Base-by-base conservation (phyloP, 306 rosid species). In the Cyamopsis tetragonoloba region DNA sequence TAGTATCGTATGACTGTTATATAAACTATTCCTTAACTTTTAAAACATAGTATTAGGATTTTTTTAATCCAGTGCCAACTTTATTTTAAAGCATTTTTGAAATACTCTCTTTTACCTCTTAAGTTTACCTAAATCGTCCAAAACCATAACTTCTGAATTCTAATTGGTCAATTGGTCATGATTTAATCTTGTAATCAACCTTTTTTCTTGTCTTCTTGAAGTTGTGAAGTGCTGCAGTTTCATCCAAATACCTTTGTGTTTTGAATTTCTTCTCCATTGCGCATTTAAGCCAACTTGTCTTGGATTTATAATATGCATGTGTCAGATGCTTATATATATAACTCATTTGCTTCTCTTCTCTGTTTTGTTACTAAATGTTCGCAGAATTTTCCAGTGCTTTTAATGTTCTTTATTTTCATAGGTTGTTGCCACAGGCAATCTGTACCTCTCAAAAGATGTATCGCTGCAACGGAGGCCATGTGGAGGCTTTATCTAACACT, bases 351-450 rank as follows among this genome's bases (percentile, higher is more conserved):
- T 46, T 71, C 58, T 65, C n/a, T n/a, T n/a, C n/a, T n/a, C n/a
- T 65, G 31, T 20, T 68, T 75, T 34, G 10, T 27, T 14, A 14
- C 54, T 23, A 46, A 70, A 67, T 66, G 50, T 65, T 42, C 17
- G 14, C 17, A 58, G 19, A 54, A 48, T 34, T 58, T 65, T 77
- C 13, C 27, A 12, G 43, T 62, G 54, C 34, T 68, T 56, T 27
- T 26, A 38, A 68, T 44, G 9, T 68, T 66, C 6, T 51, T 51
- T 55, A 37, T 54, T 68, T 47, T 60, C 35, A 37, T 71, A 83
- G 95, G 79, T 50, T 82, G 34, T 70, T 77, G 75, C 86, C 95
- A 41, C 84, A 77, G 47, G 82, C 81, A 63, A 68, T 75, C 17
- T 75, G 80, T 49, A 60, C 74, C 73, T 69, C 92, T 57, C 91